Base-by-base conservation (phyloP, 345 rosid genomes). In the Cochlearia excelsa region DNA sequence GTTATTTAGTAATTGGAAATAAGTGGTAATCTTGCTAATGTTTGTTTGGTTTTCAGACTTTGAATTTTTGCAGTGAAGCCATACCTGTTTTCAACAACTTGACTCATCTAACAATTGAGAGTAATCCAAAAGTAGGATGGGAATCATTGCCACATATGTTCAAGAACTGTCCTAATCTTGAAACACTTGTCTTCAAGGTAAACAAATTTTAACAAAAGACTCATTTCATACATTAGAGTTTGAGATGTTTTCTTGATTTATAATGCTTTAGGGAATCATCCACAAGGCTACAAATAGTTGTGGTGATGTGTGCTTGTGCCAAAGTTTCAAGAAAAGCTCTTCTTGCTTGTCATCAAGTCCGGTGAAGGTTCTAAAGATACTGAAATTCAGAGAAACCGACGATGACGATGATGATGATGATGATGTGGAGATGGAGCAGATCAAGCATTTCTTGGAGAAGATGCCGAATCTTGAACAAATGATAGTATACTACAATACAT, bases 141-240 rank as follows among this genome's bases (percentile, higher is more conserved):
- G 72, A 52, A 4, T 52, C 66, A 60, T 26, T 68, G 26, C 70
- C 70, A 31, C 4, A 40, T 31, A 29, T 66, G 1, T 57, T 56
- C 37, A 48, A 30, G 23, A 66, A n/a, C n/a, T 66, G 57, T 56
- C 70, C 70, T 30, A 66, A 57, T 48, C 70, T 66, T 39, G 70
- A 48, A 66, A 40, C 57, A 5, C 70, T 66, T n/a, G 56, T 57
- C 35, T 66, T 66, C 23, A 3, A 49, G 3, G 70, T 66, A 33
- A 54, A 1, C 40, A 46, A 9, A 40, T 10, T 23, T 48, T 40
- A 42, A 48, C 30, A 10, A 40, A 5, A 26, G 49, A 23, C 9
- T 39, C 40, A 26, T 30, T 38, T 66, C 7, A 34, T 30, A 40
- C 49, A 40, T n/a, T 4, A 26, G 26, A 10, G 26, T 26, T 31